A percentile compares a stretch with the other conserved stretches of the same genome.
phyloP scores from a whole-genome alignment of 768 basidiomycete species.

The Rhizopogon vinicolor region DNA sequence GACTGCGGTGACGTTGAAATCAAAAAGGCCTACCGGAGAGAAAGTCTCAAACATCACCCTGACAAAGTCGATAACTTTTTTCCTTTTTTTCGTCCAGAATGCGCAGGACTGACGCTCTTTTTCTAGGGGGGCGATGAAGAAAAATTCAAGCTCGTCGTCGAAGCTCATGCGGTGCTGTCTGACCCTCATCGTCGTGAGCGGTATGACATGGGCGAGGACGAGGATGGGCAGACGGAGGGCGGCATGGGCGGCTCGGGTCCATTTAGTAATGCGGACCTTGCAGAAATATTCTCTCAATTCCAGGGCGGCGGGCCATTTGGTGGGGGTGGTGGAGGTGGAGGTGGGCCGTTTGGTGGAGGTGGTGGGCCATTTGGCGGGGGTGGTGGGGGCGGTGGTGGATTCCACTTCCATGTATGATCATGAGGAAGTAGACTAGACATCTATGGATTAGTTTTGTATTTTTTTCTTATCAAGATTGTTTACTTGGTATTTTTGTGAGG shows the following conservation, averaged over 20 bases:
- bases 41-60: conserved; percentile 82
- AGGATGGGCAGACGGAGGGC: conserved; percentile 55
- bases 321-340: conserved; percentile 29
- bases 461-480: not conserved
- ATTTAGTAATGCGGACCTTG: conserved; percentile 48
- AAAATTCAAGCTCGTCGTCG: conserved; percentile 87
- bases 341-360: conserved; percentile 23
- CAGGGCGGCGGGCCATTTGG: conserved; percentile 35
- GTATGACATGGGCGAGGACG: conserved; percentile 81
- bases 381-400: conserved; percentile 24
- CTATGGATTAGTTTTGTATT: not conserved
- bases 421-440: not conserved
- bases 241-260: conserved; percentile 38
- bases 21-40: conserved; percentile 88
- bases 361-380: conserved; percentile 7
- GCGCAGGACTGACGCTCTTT: not conserved
- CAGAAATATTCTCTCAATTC: conserved; percentile 64
- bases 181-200: conserved; percentile 68
- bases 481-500: no score
- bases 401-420: conserved; percentile 21
- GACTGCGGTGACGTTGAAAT: conserved; percentile 70
- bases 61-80: conserved; percentile 55
- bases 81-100: conserved; percentile 4
- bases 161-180: conserved; percentile 79
- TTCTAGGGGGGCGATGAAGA: conserved; percentile 88